Evolutionary conservation across 2,329 filamentous ascomycete species (phyloP).

Genomic region (Fusarium ramigenum): DNA sequence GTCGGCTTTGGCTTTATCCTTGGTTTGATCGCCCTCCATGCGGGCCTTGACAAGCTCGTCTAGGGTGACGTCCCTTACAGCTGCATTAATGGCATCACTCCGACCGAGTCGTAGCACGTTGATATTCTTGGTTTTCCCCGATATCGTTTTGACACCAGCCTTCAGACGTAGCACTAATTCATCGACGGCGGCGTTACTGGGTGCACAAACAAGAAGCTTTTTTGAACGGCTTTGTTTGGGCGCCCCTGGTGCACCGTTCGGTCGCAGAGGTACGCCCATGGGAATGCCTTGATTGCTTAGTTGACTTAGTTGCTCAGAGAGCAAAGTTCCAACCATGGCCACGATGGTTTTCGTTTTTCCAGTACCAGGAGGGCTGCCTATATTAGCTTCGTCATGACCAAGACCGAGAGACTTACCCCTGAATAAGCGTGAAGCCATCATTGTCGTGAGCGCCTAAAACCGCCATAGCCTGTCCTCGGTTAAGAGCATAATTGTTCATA

Average conservation of each 20-base stretch:
- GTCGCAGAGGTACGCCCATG: slow-evolving; percentile 45
- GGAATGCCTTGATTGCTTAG: slow-evolving; percentile 46
- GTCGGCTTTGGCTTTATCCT: slow-evolving; percentile 64
- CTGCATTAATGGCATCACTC: slow-evolving; percentile 89
- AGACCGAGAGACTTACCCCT: slow-evolving; percentile 67
- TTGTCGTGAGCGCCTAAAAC: slow-evolving; percentile 94
- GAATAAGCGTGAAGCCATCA: slow-evolving; percentile 95
- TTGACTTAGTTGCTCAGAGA: slow-evolving; percentile 51
- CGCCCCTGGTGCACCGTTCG: slow-evolving; percentile 30
- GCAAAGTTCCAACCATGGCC: slow-evolving; percentile 89
- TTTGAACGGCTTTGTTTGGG: slow-evolving; percentile 60
- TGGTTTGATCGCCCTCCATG: slow-evolving; percentile 68
- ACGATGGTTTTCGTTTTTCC: slow-evolving; percentile 99
- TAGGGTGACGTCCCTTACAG: slow-evolving; percentile 89
- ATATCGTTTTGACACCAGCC: slow-evolving; percentile 80
- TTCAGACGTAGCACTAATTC: slow-evolving; percentile 95
- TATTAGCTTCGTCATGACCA: slow-evolving; percentile 43
- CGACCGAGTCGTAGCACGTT: slow-evolving; percentile 90
- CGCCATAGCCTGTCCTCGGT: slow-evolving; percentile 88
- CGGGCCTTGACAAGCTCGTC: slow-evolving; percentile 87
- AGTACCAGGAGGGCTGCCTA: slow-evolving; percentile 82
- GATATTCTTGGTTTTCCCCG: slow-evolving; percentile 77
- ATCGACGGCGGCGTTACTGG: slow-evolving; percentile 97
- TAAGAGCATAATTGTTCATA: slow-evolving; percentile 82
- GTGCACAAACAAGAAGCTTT: slow-evolving; percentile 96